A percentile compares a stretch with the other conserved stretches of the same genome.
These are phyloP conservation scores for Sordaria brevicollis DNA, from an alignment of 495 filamentous ascomycete species.

Conservation along the genomic window DNA sequence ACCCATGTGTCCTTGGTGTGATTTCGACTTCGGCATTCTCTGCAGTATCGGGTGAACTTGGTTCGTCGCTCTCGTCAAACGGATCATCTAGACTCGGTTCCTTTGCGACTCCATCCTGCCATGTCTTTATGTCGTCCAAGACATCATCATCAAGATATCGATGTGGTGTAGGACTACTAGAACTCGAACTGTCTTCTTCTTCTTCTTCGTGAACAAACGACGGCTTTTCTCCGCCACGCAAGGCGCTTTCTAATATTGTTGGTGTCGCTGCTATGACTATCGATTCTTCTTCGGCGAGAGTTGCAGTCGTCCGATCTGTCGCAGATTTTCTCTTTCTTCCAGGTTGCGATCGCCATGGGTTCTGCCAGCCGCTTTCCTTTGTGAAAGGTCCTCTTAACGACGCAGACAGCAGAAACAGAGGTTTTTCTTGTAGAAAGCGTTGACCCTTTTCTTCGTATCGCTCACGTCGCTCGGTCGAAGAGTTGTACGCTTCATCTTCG, in stretches of 20 bases:
- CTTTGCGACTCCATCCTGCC: not conserved
- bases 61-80: not conserved
- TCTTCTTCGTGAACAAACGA: not conserved
- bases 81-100: not conserved
- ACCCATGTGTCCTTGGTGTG: not conserved
- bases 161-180: not conserved
- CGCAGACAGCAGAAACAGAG: slow-evolving; percentile 51
- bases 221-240: not conserved
- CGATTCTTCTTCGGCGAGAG: not conserved
- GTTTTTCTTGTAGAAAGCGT: slow-evolving; percentile 47
- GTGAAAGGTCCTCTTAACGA: slow-evolving; percentile 54
- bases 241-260: not conserved
- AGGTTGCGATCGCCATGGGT: slow-evolving; percentile 45
- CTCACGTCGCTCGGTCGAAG: slow-evolving; percentile 39
- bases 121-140: slow-evolving; percentile 4
- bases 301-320: not conserved
- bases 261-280: not conserved
- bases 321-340: not conserved
- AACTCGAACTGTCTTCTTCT: not conserved
- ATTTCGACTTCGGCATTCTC: not conserved
- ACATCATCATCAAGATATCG: slow-evolving; percentile 5
- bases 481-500: slow-evolving; percentile 44
- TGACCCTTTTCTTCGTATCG: slow-evolving; percentile 50
- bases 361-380: slow-evolving; percentile 43
- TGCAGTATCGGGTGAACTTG: not conserved